phyloP scores from a whole-genome alignment of 129 eudicot genomes.

The Flaveria trinervia region DNA sequence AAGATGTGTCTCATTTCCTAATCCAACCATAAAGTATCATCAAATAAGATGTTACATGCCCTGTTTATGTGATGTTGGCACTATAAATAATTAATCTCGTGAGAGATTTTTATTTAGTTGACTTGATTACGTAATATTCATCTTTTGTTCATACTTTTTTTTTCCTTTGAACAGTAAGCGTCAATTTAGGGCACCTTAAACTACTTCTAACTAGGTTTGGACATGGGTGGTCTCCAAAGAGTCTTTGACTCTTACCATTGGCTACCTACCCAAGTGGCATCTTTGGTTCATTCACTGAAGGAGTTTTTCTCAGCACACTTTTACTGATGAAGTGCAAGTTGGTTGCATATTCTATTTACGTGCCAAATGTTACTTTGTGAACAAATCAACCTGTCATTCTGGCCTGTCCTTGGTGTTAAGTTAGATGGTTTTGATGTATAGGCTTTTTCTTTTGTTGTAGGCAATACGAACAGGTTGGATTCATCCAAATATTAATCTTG shows the following conservation, averaged over 20 bases:
- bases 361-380: not conserved
- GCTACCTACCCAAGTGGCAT: too few species aligned
- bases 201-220: too few species aligned
- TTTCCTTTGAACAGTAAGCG: too few species aligned
- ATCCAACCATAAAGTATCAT: not conserved
- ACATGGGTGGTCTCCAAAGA: too few species aligned
- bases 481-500: slow-evolving; percentile 95
- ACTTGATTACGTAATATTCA: not conserved
- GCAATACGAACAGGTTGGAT: slow-evolving; percentile 97
- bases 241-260: too few species aligned
- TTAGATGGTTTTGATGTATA: not conserved
- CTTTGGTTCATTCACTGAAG: too few species aligned
- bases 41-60: slow-evolving; percentile 17
- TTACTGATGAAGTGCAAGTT: too few species aligned
- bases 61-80: not conserved
- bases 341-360: not conserved
- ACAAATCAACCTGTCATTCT: not conserved
- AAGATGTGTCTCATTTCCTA: slow-evolving; percentile 7
- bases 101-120: not conserved
- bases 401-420: not conserved
- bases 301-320: too few species aligned
- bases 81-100: not conserved
- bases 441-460: slow-evolving; percentile 43
- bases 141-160: not conserved
- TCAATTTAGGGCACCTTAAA: too few species aligned